Base-by-base conservation (phyloP, 2,329 filamentous ascomycete species). In the Falciphora oryzae region DNA sequence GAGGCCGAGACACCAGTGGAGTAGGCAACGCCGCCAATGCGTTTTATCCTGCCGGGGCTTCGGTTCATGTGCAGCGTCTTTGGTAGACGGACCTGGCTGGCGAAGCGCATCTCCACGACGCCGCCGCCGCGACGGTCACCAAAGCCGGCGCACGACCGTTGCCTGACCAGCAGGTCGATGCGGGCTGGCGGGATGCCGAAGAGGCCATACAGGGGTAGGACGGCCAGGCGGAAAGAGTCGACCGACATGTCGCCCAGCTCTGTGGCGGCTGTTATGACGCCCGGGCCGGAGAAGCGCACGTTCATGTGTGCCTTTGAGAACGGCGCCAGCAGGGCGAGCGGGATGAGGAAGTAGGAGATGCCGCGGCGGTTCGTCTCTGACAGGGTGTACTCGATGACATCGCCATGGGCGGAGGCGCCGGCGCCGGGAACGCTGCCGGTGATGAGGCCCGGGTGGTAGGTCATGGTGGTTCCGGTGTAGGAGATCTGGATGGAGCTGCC, bases 401-500 rank as follows among this genome's bases (percentile, higher is more conserved):
- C 91, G 71, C 87, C 85, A 60, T 85, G 77, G 27, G 79, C 82
- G 22, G 79, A 81, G 53, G 91, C 89, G 71, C 92, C 92, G 62
- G 89, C 84, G 25, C 92, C 92, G 27, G 90, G 83, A 29, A 90
- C 87, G 60, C 89, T 90, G 67, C 95, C 95, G 0, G 92, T 95
- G 72, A 99, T 96, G 57, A 99, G 82, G 50, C 95, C 95, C 0
- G 95, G 95, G 69, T 91, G 90, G 79, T 96, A 99, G 53, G 93
- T 89, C 65, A 99, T 85, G 1, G 92, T 93, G 0, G 95, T 98
- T 74, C 95, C 95, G 1, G 93, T 97, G 79, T 96, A 95, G 14
- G 93, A 97, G 70, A 99, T 97, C 73, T 97, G 93, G 79, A 98
- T 92, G 65, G 90, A 88, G 65, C 91, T 91, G 78, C 95, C 95